Base-by-base conservation (phyloP, 305 asterid species). In the Fraxinus latifolia region DNA sequence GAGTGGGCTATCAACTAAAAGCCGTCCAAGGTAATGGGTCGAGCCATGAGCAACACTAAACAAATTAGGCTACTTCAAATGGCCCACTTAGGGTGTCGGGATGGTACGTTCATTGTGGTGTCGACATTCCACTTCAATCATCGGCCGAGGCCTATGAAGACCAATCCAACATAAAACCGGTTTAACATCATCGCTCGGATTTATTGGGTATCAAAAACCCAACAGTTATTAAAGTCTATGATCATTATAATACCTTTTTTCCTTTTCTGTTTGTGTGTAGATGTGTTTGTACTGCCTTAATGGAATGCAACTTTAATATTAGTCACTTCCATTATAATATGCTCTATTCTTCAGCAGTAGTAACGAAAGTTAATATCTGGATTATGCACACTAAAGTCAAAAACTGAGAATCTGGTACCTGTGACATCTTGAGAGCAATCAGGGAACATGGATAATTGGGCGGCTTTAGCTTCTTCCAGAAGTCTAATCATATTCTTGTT, bases 401-500 rank as follows among this genome's bases (percentile, higher is more conserved):
- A 25, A 77, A 7, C 25, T 19, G n/a, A 78, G 76, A 65, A 34
- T 14, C 71, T 23, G 5, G 74, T 89, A 92, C 97, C 98, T 91
- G 87, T 78, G 39, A 68, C 86, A 17, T 90, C 91, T 68, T 85
- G 85, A 36, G 88, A 85, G 77, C 62, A 75, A 76, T 81, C 81
- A 74, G 89, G 90, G 19, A 75, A 84, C 79, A 87, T 86, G 6
- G 90, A 87, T 80, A 89, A 58, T 62, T 89, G 89, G 50, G 86
- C 77, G 11, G 82, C 84, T 79, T 85, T 91, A 47, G 96, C 92
- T 82, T 88, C 96, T 84, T 93, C 93, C 9, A 94, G 79, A 27
- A 93, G 93, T 44, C 81, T 74, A 42, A 91, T 90, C 90, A 91
- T 77, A 83, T 87, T 91, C 82, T 91, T 89, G 89, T 91, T 94